phyloP scores from a whole-genome alignment of 495 filamentous ascomycete genomes.

The Geoglossum glabrum region DNA sequence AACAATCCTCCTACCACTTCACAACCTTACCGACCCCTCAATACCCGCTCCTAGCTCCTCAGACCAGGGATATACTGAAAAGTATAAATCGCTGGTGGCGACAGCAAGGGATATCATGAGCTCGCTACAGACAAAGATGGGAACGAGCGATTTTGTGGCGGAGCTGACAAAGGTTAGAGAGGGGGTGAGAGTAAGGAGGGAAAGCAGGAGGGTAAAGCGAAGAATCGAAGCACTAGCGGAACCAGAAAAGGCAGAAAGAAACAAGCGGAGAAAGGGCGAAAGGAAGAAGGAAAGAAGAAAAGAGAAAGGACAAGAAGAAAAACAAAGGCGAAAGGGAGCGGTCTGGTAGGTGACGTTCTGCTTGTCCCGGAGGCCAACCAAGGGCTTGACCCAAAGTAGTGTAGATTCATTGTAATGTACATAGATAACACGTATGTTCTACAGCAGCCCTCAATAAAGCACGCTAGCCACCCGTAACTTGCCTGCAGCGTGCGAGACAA shows the following conservation, averaged over 20 bases:
- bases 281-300: slow-evolving; percentile 68
- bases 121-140: slow-evolving; percentile 59
- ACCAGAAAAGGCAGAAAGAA: slow-evolving; percentile 54
- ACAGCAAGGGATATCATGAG: slow-evolving; percentile 56
- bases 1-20: slow-evolving; percentile 55
- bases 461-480: background rate
- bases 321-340: slow-evolving; percentile 43
- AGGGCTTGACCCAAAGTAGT: background rate
- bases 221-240: slow-evolving; percentile 65
- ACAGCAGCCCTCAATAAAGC: background rate
- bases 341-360: slow-evolving; percentile 20
- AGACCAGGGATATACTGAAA: slow-evolving; percentile 43
- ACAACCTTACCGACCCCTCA: slow-evolving; percentile 62
- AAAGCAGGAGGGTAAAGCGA: slow-evolving; percentile 57
- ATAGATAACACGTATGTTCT: background rate
- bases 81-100: slow-evolving; percentile 43
- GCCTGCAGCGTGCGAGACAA: background rate
- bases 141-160: slow-evolving; percentile 54
- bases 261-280: slow-evolving; percentile 72
- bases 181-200: slow-evolving; percentile 43
- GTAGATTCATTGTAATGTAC: background rate
- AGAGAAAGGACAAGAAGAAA: slow-evolving; percentile 48
- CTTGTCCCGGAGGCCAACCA: background rate
- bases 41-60: slow-evolving; percentile 45
- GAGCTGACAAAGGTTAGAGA: slow-evolving; percentile 48